These are phyloP conservation scores for Populus deltoides DNA, from an alignment of 345 rosid genomes.

Conservation along the genomic window DNA sequence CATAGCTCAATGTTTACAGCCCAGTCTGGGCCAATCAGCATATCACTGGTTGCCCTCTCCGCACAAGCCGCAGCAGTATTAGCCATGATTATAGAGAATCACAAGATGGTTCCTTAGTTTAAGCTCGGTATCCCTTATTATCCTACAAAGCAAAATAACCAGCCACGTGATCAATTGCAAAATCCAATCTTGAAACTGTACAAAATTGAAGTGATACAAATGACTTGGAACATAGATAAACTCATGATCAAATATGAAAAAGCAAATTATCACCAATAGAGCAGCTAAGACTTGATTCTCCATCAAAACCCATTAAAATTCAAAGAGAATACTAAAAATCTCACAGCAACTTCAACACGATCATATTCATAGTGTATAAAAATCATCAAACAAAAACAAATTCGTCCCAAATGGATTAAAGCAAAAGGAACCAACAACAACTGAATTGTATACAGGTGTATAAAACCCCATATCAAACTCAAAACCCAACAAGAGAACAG, in stretches of 20 bases:
- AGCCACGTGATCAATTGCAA: background rate
- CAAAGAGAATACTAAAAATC: background rate
- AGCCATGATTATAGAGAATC: slow-evolving; percentile 45
- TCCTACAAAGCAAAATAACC: slow-evolving; percentile 3
- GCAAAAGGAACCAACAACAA: background rate
- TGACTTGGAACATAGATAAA: background rate
- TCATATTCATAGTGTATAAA: background rate
- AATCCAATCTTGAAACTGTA: background rate
- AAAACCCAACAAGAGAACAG: background rate
- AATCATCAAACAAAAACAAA: background rate
- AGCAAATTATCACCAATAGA: background rate
- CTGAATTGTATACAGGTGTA: background rate
- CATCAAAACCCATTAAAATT: background rate
- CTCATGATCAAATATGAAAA: background rate
- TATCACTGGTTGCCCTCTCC: slow-evolving; percentile 92
- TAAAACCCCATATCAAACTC: background rate
- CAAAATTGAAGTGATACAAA: background rate
- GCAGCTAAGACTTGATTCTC: background rate
- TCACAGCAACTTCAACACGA: background rate
- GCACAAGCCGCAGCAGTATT: slow-evolving; percentile 76
- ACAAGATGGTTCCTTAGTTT: background rate
- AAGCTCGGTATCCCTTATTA: background rate
- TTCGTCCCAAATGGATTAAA: background rate
- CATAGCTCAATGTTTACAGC: slow-evolving; percentile 90
- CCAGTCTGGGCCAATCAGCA: slow-evolving; percentile 95